Evolutionary conservation across 345 rosid species (phyloP).

Genomic region (Heritiera fomes): DNA sequence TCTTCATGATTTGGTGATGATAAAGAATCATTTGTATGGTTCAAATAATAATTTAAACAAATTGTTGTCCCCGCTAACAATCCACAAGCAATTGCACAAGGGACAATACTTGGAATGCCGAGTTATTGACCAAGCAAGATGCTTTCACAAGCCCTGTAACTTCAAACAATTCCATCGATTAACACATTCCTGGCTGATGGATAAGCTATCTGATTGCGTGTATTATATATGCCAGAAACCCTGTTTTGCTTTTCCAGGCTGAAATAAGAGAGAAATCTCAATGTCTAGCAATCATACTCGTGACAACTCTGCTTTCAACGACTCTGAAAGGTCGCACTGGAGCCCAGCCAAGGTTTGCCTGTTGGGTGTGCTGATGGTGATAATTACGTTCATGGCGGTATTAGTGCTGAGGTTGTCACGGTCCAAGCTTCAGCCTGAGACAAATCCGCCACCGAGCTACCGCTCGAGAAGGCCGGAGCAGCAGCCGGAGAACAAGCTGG

Average conservation of each 20-base stretch:
- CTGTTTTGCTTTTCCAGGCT: background rate
- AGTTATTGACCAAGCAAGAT: background rate
- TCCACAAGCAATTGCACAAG: background rate
- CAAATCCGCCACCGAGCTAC: background rate
- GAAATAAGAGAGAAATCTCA: background rate
- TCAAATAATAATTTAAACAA: too few species aligned
- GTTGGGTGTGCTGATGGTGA: background rate
- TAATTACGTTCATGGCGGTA: background rate
- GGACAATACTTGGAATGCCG: constrained; percentile 3
- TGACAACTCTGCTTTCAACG: background rate
- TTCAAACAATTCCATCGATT: background rate
- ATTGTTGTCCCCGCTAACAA: too few species aligned
- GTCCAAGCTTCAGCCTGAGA: background rate
- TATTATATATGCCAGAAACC: background rate
- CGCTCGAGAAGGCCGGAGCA: background rate
- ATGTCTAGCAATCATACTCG: background rate
- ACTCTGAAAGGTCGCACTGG: background rate
- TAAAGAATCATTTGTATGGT: too few species aligned
- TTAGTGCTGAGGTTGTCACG: background rate
- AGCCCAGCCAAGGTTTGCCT: background rate
- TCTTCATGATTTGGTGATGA: too few species aligned
- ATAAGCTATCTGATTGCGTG: background rate
- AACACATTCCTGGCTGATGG: background rate
- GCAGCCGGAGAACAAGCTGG: background rate
- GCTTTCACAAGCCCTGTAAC: background rate